Evolutionary conservation across 2,329 filamentous ascomycete species (phyloP).

Genomic region (Didymella glomerata): DNA sequence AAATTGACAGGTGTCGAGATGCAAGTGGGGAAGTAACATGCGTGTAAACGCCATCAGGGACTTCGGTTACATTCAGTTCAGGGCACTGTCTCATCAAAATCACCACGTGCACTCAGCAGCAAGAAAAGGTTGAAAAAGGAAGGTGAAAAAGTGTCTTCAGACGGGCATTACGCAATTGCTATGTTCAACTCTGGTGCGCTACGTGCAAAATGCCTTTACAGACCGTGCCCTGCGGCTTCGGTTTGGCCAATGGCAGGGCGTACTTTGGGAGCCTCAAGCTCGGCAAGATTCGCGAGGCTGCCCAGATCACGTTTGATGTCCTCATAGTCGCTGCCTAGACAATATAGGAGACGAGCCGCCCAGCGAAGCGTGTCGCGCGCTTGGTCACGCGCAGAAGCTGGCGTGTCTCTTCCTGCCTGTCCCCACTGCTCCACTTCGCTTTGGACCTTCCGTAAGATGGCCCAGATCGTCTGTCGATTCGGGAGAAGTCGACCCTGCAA

Average conservation of each 20-base stretch:
- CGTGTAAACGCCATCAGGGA: conserved; percentile 30
- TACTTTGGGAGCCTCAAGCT: conserved; percentile 39
- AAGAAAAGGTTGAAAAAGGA: conserved; percentile 14
- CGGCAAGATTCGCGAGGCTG: conserved; percentile 41
- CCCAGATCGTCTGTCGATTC: conserved; percentile 47
- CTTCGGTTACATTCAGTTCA: conserved; percentile 5
- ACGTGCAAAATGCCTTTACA: conserved; percentile 34
- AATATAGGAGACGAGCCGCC: conserved; percentile 43
- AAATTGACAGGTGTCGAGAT: conserved; percentile 17
- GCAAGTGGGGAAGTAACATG: conserved; percentile 17
- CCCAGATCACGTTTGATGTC: conserved; percentile 46
- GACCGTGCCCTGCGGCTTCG: conserved; percentile 22
- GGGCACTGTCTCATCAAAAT: conserved; percentile 7
- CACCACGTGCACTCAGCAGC: conserved; percentile 17
- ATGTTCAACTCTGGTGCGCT: conserved; percentile 22
- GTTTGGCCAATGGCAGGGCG: conserved; percentile 21
- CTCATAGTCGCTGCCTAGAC: conserved; percentile 45
- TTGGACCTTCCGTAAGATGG: conserved; percentile 45
- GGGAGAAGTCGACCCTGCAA: conserved; percentile 42
- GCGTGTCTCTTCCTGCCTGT: conserved; percentile 24
- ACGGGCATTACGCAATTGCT: conserved; percentile 30
- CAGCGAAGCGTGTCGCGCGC: conserved; percentile 42
- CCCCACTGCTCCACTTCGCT: conserved; percentile 40
- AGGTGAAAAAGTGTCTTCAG: conserved; percentile 16
- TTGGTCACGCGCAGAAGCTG: conserved; percentile 29